Percentiles rank a stretch among this genome's conserved stretches.
Conservation (phyloP, 257 asterid species). For the Gynochthodes officinalis region DNA sequence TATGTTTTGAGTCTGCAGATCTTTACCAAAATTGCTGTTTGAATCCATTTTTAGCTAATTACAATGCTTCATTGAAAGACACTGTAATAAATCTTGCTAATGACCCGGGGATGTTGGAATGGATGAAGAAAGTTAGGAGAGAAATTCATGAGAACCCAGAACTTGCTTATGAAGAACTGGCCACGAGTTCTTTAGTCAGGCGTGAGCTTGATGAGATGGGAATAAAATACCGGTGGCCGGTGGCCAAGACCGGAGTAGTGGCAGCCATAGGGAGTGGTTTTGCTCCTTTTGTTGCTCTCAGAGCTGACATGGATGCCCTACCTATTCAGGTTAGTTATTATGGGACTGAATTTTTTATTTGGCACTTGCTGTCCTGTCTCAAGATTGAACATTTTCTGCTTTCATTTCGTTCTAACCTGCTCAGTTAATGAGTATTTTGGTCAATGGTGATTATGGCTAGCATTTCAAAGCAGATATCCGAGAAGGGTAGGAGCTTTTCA, state of each 20-base stretch:
- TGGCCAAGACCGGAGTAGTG: slow-evolving; percentile 47
- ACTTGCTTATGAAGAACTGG: slow-evolving; percentile 45
- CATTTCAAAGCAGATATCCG: neutral
- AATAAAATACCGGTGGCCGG: slow-evolving; percentile 45
- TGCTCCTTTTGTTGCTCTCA: slow-evolving; percentile 57
- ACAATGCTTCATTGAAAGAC: slow-evolving; percentile 22
- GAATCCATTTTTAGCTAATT: slow-evolving; percentile 14
- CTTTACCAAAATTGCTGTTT: slow-evolving; percentile 7
- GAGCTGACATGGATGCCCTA: slow-evolving; percentile 65
- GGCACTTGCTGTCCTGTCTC: neutral
- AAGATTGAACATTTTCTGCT: neutral
- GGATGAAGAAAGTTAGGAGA: slow-evolving; percentile 45
- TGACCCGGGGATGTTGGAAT: slow-evolving; percentile 20
- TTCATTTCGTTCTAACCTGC: neutral
- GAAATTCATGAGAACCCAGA: slow-evolving; percentile 53
- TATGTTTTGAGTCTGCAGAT: neutral
- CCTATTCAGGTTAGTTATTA: slow-evolving; percentile 40
- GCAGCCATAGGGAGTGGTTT: slow-evolving; percentile 46
- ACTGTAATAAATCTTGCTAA: slow-evolving; percentile 29
- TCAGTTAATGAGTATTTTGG: neutral
- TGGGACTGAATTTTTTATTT: neutral
- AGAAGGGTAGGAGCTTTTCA: neutral
- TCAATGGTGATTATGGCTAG: neutral
- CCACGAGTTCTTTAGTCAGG: slow-evolving; percentile 40
- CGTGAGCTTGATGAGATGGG: slow-evolving; percentile 49